Conservation (phyloP, 2,329 filamentous ascomycete species). For the Ophiocordyceps camponoti-leonardi region DNA sequence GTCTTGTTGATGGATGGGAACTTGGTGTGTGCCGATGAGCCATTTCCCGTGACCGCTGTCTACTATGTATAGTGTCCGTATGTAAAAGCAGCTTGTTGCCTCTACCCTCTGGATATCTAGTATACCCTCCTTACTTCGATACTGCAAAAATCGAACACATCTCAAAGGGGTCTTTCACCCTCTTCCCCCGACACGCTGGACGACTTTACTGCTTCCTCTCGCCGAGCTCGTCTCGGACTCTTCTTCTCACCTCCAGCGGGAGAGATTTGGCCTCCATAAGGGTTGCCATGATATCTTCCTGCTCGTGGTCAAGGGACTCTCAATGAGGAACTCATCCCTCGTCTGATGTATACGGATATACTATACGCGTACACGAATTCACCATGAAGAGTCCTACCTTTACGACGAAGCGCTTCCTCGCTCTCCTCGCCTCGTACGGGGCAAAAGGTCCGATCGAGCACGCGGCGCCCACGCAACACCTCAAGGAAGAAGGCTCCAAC, state of each 20-base stretch:
- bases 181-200: neutral
- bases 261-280: neutral
- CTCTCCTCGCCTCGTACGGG: neutral
- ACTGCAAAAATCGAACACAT: too few species aligned
- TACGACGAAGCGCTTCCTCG: neutral
- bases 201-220: neutral
- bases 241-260: neutral
- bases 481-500: conserved; percentile 1
- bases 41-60: too few species aligned
- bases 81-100: too few species aligned
- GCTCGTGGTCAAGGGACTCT: neutral
- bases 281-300: neutral
- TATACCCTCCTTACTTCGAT: too few species aligned
- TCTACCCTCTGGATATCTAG: too few species aligned
- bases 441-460: conserved; percentile 1
- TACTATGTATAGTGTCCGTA: too few species aligned
- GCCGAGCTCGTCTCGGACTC: neutral
- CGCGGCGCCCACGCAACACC: neutral
- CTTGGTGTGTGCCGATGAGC: neutral
- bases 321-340: too few species aligned
- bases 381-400: neutral
- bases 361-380: neutral
- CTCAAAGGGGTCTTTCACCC: neutral
- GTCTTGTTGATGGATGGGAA: neutral
- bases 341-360: neutral